Evolutionary conservation across 352 stramenopile genomes (phyloP), one percentile per base, ranked within the genome.

Genomic region (Globisporangium acanthophoron): DNA sequence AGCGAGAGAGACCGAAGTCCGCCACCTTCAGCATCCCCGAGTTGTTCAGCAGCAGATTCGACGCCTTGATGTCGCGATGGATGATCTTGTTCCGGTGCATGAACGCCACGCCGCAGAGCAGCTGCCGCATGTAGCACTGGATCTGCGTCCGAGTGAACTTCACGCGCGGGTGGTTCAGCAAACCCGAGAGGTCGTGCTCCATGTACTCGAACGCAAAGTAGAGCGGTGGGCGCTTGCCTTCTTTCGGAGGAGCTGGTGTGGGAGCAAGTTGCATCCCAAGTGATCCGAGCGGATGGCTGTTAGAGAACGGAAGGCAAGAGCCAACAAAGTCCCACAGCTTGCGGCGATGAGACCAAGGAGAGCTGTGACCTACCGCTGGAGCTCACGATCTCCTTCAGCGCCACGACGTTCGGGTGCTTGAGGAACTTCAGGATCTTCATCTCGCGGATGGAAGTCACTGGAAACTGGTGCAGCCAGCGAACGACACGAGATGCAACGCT

Each of bases 391-490:
- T 99, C 96, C 56, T 98, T 91, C 56, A 99, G 80, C 37, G 88
- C 73, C n/a, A 99, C 70, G 49, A 99, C 86, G 70, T 98, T 98
- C 15, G 88, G 87, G 64, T 99, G 96, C 39, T 88, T 88, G 0
- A 99, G 73, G 40, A 91, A 83, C 71, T 98, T 98, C 4, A 99
- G 73, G 50, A 99, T 98, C 76, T 98, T 98, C 70, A 99, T 99
- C 68, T 99, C 96, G 15, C 96, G 88, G 56, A 99, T 96, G 13
- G 96, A 96, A 27, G 93, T 98, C 39, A 97, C 76, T 1, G 96
- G 95, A 54, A 99, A 94, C 86, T 97, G 35, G 35, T 40, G 43
- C 15, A 29, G 37, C 8, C 33, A 37, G 9, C 33, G 33, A 11
- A 6, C 33, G 33, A 37, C 33, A 37, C 9, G 33, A 37, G 33